Conservation (phyloP, 2,329 filamentous ascomycete genomes). For the Ambrosiella beaveri region DNA sequence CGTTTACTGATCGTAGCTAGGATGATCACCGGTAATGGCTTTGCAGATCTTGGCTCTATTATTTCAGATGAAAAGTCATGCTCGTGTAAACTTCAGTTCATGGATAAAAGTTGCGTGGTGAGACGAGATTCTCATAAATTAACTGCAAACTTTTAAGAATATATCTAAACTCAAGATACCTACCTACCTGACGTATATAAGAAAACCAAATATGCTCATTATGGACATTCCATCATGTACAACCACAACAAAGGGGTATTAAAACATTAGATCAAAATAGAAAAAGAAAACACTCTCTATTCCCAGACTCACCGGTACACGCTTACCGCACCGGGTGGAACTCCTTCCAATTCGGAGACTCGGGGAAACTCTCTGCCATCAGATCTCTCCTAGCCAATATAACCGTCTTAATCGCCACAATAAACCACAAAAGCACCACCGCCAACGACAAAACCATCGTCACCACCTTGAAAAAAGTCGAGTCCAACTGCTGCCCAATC, state of each 20-base stretch:
- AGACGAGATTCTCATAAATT: not conserved
- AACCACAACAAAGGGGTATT: not conserved
- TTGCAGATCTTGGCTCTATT: not conserved
- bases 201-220: not conserved
- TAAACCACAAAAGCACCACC: constrained; percentile 26
- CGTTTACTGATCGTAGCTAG: too few species aligned
- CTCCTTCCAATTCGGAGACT: constrained; percentile 12
- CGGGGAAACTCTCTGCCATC: constrained; percentile 12
- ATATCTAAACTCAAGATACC: not conserved
- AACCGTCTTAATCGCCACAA: constrained; percentile 24
- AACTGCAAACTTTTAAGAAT: not conserved
- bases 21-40: too few species aligned
- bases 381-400: constrained; percentile 17
- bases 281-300: not conserved
- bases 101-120: not conserved
- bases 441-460: constrained; percentile 24
- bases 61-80: not conserved
- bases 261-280: not conserved
- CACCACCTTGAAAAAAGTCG: constrained; percentile 26
- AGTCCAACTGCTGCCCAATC: constrained; percentile 26
- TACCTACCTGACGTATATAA: not conserved
- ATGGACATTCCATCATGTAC: not conserved
- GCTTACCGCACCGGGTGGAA: constrained; percentile 11
- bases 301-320: not conserved
- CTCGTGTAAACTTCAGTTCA: not conserved